These are phyloP conservation scores for Ceratopteris richardii DNA, from an alignment of 75 land plant species.

Conservation along the genomic window DNA sequence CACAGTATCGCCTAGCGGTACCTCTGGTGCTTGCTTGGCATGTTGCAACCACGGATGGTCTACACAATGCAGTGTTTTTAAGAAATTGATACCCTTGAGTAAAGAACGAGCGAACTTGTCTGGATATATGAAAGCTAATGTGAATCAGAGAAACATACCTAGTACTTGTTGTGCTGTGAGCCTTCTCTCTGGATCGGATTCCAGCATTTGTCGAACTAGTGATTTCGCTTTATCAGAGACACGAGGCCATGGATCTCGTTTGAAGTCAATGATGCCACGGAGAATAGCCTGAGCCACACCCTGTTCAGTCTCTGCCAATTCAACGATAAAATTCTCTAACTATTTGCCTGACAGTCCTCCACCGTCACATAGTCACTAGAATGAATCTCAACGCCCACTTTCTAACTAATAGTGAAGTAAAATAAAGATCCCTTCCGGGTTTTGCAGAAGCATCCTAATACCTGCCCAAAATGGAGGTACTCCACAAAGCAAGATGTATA, in stretches of 20 bases:
- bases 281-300: slow-evolving; percentile 83
- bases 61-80: slow-evolving; percentile 2
- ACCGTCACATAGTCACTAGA: too few species aligned
- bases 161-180: slow-evolving; percentile 59
- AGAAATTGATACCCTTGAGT: background rate
- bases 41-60: slow-evolving; percentile 48
- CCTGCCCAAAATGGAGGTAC: slow-evolving; percentile 72
- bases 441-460: too few species aligned
- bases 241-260: slow-evolving; percentile 71
- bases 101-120: background rate
- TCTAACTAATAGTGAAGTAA: too few species aligned
- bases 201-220: slow-evolving; percentile 69
- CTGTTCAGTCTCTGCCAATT: slow-evolving; percentile 68
- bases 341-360: background rate
- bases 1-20: slow-evolving; percentile 41
- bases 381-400: too few species aligned
- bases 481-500: too few species aligned
- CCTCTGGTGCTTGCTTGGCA: slow-evolving; percentile 41
- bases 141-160: slow-evolving; percentile 24
- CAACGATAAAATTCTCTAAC: background rate
- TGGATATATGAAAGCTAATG: background rate
- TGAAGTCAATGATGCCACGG: slow-evolving; percentile 51
- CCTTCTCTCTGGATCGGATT: slow-evolving; percentile 61
- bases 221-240: slow-evolving; percentile 70
- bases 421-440: too few species aligned